A percentile compares a stretch with the other conserved stretches of the same genome.
Evolutionary conservation across 306 rosid species (phyloP).

Genomic region (Luffa acutangula): DNA sequence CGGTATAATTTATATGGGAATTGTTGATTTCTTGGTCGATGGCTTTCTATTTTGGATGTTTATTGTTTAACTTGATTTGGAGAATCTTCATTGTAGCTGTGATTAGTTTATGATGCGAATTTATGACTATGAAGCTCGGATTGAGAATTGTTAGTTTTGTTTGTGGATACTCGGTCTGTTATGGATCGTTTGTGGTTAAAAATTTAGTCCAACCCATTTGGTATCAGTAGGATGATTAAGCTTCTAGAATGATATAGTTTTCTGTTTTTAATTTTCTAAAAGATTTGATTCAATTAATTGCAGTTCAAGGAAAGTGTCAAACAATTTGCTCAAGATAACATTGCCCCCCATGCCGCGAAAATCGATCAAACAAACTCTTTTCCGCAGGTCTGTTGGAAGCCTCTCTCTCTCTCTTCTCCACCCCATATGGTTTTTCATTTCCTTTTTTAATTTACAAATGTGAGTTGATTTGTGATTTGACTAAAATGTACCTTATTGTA

Average conservation of each 20-base stretch:
- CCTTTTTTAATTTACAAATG: not conserved
- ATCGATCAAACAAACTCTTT: constrained; percentile 72
- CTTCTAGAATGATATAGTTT: not conserved
- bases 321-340: constrained; percentile 69
- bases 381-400: constrained; percentile 31
- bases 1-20: not conserved
- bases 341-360: constrained; percentile 80
- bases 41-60: not conserved
- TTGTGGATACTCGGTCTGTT: not conserved
- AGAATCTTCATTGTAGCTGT: not conserved
- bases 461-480: constrained; percentile 5
- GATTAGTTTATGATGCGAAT: not conserved
- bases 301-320: constrained; percentile 90
- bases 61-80: not conserved
- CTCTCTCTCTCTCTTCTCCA: not conserved
- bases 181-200: not conserved
- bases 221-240: not conserved
- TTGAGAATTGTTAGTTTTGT: not conserved
- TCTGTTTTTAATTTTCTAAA: not conserved
- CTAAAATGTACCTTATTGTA: constrained; percentile 19
- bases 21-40: not conserved
- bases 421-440: not conserved
- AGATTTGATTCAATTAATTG: not conserved
- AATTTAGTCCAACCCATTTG: not conserved
- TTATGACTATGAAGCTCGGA: not conserved